Evolutionary conservation across 106 monocot genomes (phyloP).

Genomic region (Vanilla planifolia): DNA sequence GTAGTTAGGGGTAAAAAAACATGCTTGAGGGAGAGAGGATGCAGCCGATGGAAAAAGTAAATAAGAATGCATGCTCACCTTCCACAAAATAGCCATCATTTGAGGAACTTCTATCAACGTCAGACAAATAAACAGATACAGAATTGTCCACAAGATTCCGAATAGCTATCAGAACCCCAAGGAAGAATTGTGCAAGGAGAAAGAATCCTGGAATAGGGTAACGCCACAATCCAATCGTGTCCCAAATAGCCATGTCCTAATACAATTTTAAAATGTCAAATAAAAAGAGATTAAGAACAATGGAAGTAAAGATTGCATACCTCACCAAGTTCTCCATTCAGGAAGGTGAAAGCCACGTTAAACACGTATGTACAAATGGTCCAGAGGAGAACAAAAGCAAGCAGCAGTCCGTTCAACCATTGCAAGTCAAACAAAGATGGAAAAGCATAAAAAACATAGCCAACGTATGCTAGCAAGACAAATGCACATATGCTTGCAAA

Average conservation of each 20-base stretch:
- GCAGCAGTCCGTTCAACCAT: constrained; percentile 80
- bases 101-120: constrained; percentile 34
- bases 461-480: constrained; percentile 84
- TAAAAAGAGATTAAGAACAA: no score
- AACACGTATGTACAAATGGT: constrained; percentile 86
- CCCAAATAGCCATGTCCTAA: constrained; percentile 97
- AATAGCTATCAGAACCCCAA: constrained; percentile 79
- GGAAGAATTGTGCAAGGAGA: constrained; percentile 82
- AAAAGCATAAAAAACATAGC: constrained; percentile 81
- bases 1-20: no score
- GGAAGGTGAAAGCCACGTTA: constrained; percentile 83
- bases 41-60: no score
- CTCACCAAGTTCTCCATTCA: constrained; percentile 81
- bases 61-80: constrained; percentile 34
- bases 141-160: constrained; percentile 89
- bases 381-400: constrained; percentile 92
- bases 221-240: constrained; percentile 95
- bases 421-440: constrained; percentile 86
- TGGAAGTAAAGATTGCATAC: constrained; percentile 19
- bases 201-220: constrained; percentile 89
- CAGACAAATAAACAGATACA: constrained; percentile 65
- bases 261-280: not conserved
- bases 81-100: constrained; percentile 42
- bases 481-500: constrained; percentile 94
- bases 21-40: no score